A percentile compares a stretch with the other conserved stretches of the same genome.
Conservation (phyloP, 2,329 filamentous ascomycete species). For the Fusarium sp. region DNA sequence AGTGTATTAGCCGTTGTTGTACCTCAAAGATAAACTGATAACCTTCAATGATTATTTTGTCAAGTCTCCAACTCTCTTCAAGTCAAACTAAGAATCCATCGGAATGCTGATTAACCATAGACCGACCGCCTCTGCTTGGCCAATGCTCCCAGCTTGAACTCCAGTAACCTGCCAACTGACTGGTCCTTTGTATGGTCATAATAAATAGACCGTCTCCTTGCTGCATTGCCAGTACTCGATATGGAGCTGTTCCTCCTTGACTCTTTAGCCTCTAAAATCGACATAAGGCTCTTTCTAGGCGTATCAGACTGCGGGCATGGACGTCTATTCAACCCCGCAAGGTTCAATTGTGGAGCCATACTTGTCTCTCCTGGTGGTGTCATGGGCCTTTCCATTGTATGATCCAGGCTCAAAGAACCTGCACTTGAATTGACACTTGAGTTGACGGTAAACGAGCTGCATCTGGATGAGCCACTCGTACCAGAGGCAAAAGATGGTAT, state of each 20-base stretch:
- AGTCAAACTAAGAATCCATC: too few species aligned
- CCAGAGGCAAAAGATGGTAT: constrained; percentile 2
- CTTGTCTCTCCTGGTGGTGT: constrained; percentile 19
- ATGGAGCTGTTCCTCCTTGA: constrained; percentile 29
- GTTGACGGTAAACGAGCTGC: background rate
- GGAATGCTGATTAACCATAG: background rate
- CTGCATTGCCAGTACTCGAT: background rate
- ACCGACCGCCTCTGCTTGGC: constrained; percentile 9
- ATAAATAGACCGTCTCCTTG: constrained; percentile 15
- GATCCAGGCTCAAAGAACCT: background rate
- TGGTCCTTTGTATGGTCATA: constrained; percentile 2
- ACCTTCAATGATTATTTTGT: too few species aligned
- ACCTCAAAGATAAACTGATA: too few species aligned
- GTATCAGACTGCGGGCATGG: constrained; percentile 6
- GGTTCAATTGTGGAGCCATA: constrained; percentile 9
- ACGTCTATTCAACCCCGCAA: constrained; percentile 18
- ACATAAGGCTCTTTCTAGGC: constrained; percentile 14
- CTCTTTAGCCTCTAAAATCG: background rate
- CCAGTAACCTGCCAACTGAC: constrained; percentile 28
- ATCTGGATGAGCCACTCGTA: background rate
- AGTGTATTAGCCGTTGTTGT: background rate
- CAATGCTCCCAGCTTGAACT: constrained; percentile 40
- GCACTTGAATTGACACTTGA: background rate
- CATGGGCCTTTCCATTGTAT: background rate
- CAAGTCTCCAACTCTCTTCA: too few species aligned